Evolutionary conservation across 2,329 filamentous ascomycete species (phyloP), one percentile per base, ranked within the genome.

Genomic region (Ophiostoma himal-ulmi): DNA sequence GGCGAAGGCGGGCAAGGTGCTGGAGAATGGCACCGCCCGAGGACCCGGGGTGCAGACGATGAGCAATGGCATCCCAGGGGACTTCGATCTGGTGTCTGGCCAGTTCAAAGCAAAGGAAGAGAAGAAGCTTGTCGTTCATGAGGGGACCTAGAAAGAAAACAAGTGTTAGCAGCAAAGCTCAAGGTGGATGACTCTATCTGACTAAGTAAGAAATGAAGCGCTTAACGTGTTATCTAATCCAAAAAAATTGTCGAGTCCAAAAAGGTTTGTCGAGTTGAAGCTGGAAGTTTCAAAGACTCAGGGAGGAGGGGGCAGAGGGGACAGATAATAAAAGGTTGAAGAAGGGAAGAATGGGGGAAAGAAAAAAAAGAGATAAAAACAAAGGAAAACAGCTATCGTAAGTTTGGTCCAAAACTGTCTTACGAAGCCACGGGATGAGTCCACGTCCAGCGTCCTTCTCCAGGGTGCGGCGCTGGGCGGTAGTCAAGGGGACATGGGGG

Each of bases 351-450:
- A 57, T 4, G n/a, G 30, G 6, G 7, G 13, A 62, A 36, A 20
- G 17, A 20, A 36, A 62, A 3, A 11, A 30, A 34, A 36, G 36
- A 36, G 26, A 34, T 3, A 10, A 62, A 20, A 62, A 26, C 26
- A 62, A 37, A 64, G 14, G 20, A 65, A 41, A 65, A 26, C 5
- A 26, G 62, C n/a, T 65, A n/a, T 30, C 22, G 57, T 62, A 64
- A 39, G 34, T 26, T 57, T 57, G n/a, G 22, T 65, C 36, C 62
- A 39, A 65, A 65, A 65, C 5, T 41, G 34, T 65, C 62, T 65
- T 65, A 65, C 62, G 62, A 39, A 20, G n/a, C 62, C 62, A 65
- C 13, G 36, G 36, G 36, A 65, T 65, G 2, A 65, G 62, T 7
- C 62, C 62, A 10, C 62, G 62, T 1, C 62, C 62, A 17, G 20